phyloP scores from a whole-genome alignment of 192 early-diverging fungal species.

The Backusella westeae region DNA sequence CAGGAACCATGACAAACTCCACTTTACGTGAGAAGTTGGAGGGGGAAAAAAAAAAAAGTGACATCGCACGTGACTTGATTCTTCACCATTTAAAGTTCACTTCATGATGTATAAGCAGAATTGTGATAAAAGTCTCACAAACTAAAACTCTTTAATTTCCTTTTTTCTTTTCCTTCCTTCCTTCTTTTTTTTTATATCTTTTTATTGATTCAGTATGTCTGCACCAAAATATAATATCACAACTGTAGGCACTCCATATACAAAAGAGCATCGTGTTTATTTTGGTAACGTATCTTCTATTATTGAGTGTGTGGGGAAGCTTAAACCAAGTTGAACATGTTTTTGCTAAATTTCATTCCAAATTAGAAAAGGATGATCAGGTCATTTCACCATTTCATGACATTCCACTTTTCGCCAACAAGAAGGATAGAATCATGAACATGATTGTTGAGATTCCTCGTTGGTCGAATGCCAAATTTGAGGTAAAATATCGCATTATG shows the following conservation, averaged over 20 bases:
- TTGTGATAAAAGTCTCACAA: neutral
- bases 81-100: neutral
- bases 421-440: conserved; percentile 89
- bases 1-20: neutral
- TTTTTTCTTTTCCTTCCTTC: neutral
- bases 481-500: conserved; percentile 40
- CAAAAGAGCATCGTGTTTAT: conserved; percentile 20
- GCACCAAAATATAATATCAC: neutral
- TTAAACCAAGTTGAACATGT: too few relatives aligned
- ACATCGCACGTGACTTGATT: neutral
- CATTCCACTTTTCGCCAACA: conserved; percentile 93
- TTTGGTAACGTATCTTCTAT: conserved; percentile 8
- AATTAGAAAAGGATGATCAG: conserved; percentile 76
- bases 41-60: neutral
- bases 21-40: neutral
- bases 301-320: neutral
- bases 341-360: neutral
- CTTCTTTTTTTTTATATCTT: neutral
- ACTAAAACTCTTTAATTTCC: neutral
- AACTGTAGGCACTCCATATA: conserved; percentile 5
- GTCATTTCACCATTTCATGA: conserved; percentile 96
- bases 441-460: conserved; percentile 98
- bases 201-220: neutral
- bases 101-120: neutral
- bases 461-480: conserved; percentile 99